Evolutionary conservation across 202 grass and related monocot species (phyloP), one percentile per base, ranked within the genome.

Genomic region (Dendrocalamus latiflorus): DNA sequence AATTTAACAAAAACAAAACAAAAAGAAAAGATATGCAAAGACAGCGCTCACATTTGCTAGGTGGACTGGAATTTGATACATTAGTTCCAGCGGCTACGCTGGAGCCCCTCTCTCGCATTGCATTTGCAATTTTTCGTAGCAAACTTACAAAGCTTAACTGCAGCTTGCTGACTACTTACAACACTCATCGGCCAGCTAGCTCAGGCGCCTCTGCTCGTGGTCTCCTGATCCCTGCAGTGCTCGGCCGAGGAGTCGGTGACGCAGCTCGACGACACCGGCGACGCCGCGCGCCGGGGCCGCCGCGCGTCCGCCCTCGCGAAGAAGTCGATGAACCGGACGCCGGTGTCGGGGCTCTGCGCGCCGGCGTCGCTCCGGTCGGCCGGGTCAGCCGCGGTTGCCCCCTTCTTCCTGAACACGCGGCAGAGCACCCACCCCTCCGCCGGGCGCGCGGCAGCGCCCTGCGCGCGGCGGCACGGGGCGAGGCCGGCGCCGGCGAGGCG

Each of bases 391-490:
- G 70, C 30, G 30, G 75, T 25, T 1, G 81, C 33, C 4, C 88
- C 78, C 78, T 86, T 93, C 85, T 93, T 93, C 62, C 86, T n/a
- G 86, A 90, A 90, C 76, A 93, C 71, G 78, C 91, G 91, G 89
- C 91, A 93, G 25, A 93, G 84, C 72, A 93, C 91, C 91, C 91
- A 93, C 9, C 82, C 88, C 28, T 93, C 89, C 5, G 38, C 38
- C 0, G 81, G 75, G 7, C 53, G 34, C 48, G 44, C 33, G 67
- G 21, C 14, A 15, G 5, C 1, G 18, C 17, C 70, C 55, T 47
- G 28, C 38, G 51, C 7, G 11, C 69, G 70, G 37, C 87, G 77
- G 77, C 70, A 75, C 1, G 86, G 81, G 15, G 64, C 37, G 54
- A 89, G 82, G 1, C 82, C 81, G 4, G 82, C 87, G 36, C 87